These are phyloP conservation scores for Neurospora sp. DNA, from an alignment of 495 filamentous ascomycete species.

Conservation along the genomic window DNA sequence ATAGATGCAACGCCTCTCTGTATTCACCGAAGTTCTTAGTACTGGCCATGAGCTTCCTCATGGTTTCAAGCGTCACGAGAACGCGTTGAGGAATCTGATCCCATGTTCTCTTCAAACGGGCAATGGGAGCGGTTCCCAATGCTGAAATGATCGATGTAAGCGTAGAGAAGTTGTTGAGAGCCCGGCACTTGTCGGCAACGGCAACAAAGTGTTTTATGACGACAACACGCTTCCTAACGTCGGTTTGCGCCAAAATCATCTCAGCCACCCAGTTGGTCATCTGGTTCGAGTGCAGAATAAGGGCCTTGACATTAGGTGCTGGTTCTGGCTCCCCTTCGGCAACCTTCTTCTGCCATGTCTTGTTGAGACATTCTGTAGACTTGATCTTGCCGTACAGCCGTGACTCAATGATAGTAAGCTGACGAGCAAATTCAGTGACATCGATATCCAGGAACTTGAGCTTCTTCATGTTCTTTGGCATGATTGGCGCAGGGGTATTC, in stretches of 20 bases:
- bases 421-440: constrained; percentile 86
- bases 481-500: constrained; percentile 73
- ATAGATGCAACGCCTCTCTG: constrained; percentile 79
- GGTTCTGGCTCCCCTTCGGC: constrained; percentile 74
- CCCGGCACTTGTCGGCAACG: constrained; percentile 95
- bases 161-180: constrained; percentile 93
- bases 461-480: constrained; percentile 99
- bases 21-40: constrained; percentile 99
- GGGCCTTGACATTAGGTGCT: constrained; percentile 84
- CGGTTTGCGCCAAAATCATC: constrained; percentile 90
- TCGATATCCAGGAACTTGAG: constrained; percentile 98
- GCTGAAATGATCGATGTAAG: constrained; percentile 98
- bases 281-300: constrained; percentile 96
- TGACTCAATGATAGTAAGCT: constrained; percentile 94
- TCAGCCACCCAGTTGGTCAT: constrained; percentile 99
- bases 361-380: constrained; percentile 90
- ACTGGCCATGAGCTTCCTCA: constrained; percentile 92
- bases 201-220: constrained; percentile 98
- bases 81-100: constrained; percentile 79
- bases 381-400: constrained; percentile 91
- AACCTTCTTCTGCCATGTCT: constrained; percentile 96
- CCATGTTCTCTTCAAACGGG: constrained; percentile 92
- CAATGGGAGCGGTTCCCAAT: constrained; percentile 84
- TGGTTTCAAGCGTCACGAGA: constrained; percentile 66
- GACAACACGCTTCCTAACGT: constrained; percentile 89